A percentile compares a stretch with the other conserved stretches of the same genome.
These are phyloP conservation scores for Pythium apleroticum DNA, from an alignment of 352 stramenopile genomes.

Conservation along the genomic window DNA sequence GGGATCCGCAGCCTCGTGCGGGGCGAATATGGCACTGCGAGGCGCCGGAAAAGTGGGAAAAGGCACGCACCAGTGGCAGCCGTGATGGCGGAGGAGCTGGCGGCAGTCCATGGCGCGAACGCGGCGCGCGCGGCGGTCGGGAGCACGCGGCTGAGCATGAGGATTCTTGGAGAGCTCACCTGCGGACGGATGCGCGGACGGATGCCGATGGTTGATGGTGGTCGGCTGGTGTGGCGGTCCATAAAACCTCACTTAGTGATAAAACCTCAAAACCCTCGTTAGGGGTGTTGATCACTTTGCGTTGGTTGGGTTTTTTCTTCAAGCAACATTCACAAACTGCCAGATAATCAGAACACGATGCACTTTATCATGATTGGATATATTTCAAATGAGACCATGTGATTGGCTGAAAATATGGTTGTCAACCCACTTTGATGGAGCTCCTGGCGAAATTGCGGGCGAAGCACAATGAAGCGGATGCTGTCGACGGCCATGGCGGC, in stretches of 20 bases:
- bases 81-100: constrained; percentile 7
- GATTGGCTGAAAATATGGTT: constrained; percentile 14
- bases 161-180: constrained; percentile 5
- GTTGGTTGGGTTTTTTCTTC: constrained; percentile 3
- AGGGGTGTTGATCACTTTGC: no score
- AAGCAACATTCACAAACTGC: constrained; percentile 5
- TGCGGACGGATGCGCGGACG: constrained; percentile 5
- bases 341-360: neutral
- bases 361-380: neutral
- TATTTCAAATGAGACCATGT: neutral
- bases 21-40: neutral
- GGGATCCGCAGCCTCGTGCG: neutral
- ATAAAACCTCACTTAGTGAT: constrained; percentile 23
- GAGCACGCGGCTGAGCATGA: constrained; percentile 32
- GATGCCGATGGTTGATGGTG: constrained; percentile 10
- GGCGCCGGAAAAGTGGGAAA: constrained; percentile 1
- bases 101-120: constrained; percentile 21
- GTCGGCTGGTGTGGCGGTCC: constrained; percentile 5
- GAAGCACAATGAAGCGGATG: constrained; percentile 22
- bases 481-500: constrained; percentile 13
- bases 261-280: constrained; percentile 8
- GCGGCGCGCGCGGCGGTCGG: constrained; percentile 29
- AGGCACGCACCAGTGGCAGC: constrained; percentile 17
- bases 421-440: constrained; percentile 2
- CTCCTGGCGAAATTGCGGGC: neutral